Evolutionary conservation across 192 early-diverging fungal species (phyloP).

Genomic region (Linnemannia hyalina): DNA sequence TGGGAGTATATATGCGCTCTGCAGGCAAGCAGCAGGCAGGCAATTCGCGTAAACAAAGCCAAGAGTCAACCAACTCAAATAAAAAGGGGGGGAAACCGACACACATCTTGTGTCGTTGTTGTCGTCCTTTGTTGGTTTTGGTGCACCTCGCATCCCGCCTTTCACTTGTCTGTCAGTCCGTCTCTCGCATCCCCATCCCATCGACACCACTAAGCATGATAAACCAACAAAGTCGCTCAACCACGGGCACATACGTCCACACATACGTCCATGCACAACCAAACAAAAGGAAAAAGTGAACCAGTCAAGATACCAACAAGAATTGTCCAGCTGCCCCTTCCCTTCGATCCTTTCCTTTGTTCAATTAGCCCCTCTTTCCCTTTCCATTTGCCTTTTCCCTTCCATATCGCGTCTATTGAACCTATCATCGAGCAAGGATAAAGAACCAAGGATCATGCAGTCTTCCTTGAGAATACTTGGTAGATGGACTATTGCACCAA

Average conservation of each 20-base stretch:
- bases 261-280: neutral
- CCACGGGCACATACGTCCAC: neutral
- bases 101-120: neutral
- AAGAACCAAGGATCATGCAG: neutral
- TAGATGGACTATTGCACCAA: neutral
- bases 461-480: neutral
- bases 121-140: neutral
- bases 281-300: neutral
- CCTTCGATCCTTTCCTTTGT: neutral
- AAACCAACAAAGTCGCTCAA: neutral
- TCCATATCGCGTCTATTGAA: neutral
- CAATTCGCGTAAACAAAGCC: neutral
- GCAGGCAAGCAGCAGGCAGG: neutral
- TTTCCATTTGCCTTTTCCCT: neutral
- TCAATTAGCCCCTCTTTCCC: neutral
- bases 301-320: conserved; percentile 2
- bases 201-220: neutral
- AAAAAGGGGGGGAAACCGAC: neutral
- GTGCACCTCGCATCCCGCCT: too few relatives aligned
- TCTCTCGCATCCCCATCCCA: neutral
- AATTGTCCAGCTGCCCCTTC: conserved; percentile 1
- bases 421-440: neutral
- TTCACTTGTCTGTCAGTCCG: too few relatives aligned
- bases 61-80: too few relatives aligned
- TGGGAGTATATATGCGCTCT: neutral